phyloP scores from a whole-genome alignment of 2,329 filamentous ascomycete species.

The Diaporthe sp. region DNA sequence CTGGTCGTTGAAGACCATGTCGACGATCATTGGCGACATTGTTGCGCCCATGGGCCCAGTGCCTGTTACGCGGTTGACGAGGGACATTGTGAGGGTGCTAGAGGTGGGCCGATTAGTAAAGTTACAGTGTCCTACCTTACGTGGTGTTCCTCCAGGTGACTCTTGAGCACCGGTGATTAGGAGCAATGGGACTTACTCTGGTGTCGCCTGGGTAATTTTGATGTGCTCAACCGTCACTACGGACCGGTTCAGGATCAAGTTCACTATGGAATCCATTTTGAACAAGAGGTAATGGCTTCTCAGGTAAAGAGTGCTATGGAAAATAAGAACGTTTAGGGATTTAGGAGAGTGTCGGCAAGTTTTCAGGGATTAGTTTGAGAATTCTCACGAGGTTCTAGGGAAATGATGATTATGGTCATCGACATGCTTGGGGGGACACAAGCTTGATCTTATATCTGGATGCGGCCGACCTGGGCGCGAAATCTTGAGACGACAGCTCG shows the following conservation, averaged over 20 bases:
- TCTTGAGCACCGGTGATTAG: too few relatives aligned
- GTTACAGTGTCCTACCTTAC: neutral
- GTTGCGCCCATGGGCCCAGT: slow-evolving; percentile 50
- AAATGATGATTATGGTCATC: neutral
- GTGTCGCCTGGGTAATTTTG: slow-evolving; percentile 48
- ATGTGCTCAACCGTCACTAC: slow-evolving; percentile 48
- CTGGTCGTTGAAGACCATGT: slow-evolving; percentile 48
- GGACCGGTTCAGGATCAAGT: slow-evolving; percentile 47
- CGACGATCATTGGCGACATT: slow-evolving; percentile 48
- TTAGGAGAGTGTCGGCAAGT: neutral
- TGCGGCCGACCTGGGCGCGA: neutral
- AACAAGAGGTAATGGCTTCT: neutral
- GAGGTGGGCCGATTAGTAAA: slow-evolving; percentile 17
- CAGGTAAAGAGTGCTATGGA: neutral
- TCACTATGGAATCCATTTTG: slow-evolving; percentile 48
- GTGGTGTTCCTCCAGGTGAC: neutral
- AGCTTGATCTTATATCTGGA: slow-evolving; percentile 18
- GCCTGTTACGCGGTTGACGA: slow-evolving; percentile 49
- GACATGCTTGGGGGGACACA: neutral
- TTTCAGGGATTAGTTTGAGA: neutral
- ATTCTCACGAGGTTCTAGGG: neutral
- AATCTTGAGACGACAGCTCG: slow-evolving; percentile 11
- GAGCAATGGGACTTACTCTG: slow-evolving; percentile 46
- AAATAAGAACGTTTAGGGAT: neutral
- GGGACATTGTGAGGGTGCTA: slow-evolving; percentile 49